Evolutionary conservation across 371 early-diverging fungal genomes (phyloP), one percentile per base, ranked within the genome.

Genomic region (Homolaphlyctis polyrhiza): DNA sequence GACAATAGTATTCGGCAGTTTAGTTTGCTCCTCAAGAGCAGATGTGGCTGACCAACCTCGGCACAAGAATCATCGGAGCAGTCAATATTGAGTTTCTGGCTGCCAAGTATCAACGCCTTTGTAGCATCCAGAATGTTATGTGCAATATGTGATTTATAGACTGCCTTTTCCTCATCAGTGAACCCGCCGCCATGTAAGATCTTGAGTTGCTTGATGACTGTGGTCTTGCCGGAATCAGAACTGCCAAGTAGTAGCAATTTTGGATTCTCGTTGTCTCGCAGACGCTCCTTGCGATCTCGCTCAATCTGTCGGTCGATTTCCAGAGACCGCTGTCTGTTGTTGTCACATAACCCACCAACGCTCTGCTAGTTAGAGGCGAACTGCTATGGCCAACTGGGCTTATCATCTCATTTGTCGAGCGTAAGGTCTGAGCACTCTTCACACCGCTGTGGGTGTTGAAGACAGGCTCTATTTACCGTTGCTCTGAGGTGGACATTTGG

Each of bases 161-260:
- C 2, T 13, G 2, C 35, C 6, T 3, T 2, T 67, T 96, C 97
- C 51, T 87, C 87, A 61, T 78, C 75, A n/a, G 85, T 82, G 72
- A 91, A 97, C 5, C 95, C 96, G 35, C 85, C 82, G 68, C 90
- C 91, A 74, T 94, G 90, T 63, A 96, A 89, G 66, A 95, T 88
- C 35, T 65, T 67, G 51, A 77, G 64, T 47, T 77, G 74, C 58
- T 77, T 77, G 28, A 77, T 60, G 27, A 77, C 55, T 1, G 78
- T 77, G 13, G 71, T 70, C 58, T 77, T 77, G 8, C 78, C 78
- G 13, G 78, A 74, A 49, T 77, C 78, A 34, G 47, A 47, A 3
- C 8, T 18, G 47, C 47, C 47, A 25, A 47, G 47, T 4, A 47
- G 3, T 25, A 47, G 47, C 8, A 47, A 4, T 18, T 2, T 13